A percentile compares a stretch with the other conserved stretches of the same genome.
Conservation (phyloP, 176 grass and related monocot species). For the Chloris gayana region DNA sequence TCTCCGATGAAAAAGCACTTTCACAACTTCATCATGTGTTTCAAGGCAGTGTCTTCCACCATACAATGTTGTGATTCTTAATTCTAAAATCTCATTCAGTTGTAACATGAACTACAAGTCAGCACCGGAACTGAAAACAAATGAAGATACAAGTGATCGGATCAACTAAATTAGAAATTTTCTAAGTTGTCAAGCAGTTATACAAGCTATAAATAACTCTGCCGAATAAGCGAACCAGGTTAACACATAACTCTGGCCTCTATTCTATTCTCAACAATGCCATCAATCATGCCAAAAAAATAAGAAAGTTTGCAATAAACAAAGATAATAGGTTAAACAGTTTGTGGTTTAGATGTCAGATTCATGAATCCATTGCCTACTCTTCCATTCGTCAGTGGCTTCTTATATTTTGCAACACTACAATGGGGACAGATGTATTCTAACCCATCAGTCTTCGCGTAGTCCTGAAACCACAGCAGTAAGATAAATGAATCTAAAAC, state of each 20-base stretch:
- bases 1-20: not conserved
- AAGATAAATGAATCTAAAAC: slow-evolving; percentile 22
- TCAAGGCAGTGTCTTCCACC: too few species aligned
- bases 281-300: slow-evolving; percentile 1
- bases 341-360: slow-evolving; percentile 6
- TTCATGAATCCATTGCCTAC: slow-evolving; percentile 39
- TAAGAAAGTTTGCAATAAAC: not conserved
- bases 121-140: not conserved
- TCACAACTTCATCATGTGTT: not conserved
- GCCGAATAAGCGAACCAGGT: not conserved
- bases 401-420: slow-evolving; percentile 50
- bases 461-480: slow-evolving; percentile 60
- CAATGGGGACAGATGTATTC: slow-evolving; percentile 72
- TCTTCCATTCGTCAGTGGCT: not conserved
- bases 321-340: slow-evolving; percentile 39
- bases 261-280: slow-evolving; percentile 12
- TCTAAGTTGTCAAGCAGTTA: not conserved
- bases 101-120: not conserved
- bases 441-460: slow-evolving; percentile 72
- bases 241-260: slow-evolving; percentile 15
- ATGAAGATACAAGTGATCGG: not conserved
- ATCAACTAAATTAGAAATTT: slow-evolving; percentile 1
- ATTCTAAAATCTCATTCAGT: not conserved
- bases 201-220: slow-evolving; percentile 27
- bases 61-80: not conserved